Evolutionary conservation across 2,329 filamentous ascomycete species (phyloP).

Genomic region (Colletotrichum orchidophilum): DNA sequence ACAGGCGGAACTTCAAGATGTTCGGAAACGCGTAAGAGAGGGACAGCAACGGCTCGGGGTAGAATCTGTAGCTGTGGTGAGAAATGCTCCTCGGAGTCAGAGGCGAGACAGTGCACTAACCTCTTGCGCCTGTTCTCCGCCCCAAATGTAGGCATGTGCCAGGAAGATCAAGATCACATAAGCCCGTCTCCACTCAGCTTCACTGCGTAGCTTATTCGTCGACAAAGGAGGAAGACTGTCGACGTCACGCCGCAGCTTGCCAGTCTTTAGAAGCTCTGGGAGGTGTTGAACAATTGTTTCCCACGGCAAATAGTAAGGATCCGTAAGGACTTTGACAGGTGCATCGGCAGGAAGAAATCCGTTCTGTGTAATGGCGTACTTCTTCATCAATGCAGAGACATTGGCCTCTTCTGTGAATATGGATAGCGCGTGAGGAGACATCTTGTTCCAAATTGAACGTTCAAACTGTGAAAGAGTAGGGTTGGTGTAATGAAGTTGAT

Average conservation of each 20-base stretch:
- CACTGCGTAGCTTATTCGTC: constrained; percentile 68
- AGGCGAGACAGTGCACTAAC: constrained; percentile 50
- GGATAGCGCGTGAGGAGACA: constrained; percentile 55
- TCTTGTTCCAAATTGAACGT: constrained; percentile 30
- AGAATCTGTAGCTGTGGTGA: constrained; percentile 57
- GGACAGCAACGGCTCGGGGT: constrained; percentile 80
- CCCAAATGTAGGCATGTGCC: constrained; percentile 90
- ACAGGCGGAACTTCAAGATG: constrained; percentile 86
- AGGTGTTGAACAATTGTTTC: constrained; percentile 76
- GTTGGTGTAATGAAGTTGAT: neutral
- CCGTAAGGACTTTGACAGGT: constrained; percentile 72
- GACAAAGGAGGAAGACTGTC: constrained; percentile 75
- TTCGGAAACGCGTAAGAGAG: constrained; percentile 76
- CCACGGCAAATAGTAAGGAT: constrained; percentile 83
- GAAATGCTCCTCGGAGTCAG: neutral
- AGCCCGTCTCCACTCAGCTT: constrained; percentile 82
- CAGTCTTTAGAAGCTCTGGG: constrained; percentile 71
- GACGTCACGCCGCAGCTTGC: constrained; percentile 70
- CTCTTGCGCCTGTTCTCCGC: constrained; percentile 77
- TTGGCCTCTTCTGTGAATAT: constrained; percentile 24
- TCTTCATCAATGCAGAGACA: constrained; percentile 37
- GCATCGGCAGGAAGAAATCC: constrained; percentile 80
- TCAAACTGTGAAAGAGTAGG: neutral
- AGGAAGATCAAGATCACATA: constrained; percentile 84
- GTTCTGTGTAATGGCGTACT: constrained; percentile 58